Conservation (phyloP, 768 basidiomycete species). For the Agrocybe praecox region DNA sequence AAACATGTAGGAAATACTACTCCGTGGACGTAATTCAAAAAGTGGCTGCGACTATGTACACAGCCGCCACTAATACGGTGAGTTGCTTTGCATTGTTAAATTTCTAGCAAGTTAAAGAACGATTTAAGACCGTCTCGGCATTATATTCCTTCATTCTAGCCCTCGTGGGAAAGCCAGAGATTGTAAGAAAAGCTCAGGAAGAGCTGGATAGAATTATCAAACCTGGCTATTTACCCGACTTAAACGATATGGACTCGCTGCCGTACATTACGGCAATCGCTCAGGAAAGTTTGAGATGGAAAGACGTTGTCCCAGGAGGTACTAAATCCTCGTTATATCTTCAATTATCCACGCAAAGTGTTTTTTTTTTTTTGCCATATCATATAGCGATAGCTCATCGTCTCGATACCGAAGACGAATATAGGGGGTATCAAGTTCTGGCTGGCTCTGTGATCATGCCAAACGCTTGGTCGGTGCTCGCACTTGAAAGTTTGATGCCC, state of each 20-base stretch:
- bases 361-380: no score
- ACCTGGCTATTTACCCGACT: slow-evolving; percentile 30
- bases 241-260: slow-evolving; percentile 25
- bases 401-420: slow-evolving; percentile 26
- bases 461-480: slow-evolving; percentile 29
- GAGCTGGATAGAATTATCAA: slow-evolving; percentile 36
- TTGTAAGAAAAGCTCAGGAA: slow-evolving; percentile 31
- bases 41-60: no score
- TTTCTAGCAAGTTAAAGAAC: slow-evolving; percentile 6
- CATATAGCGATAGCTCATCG: slow-evolving; percentile 24
- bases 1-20: no score
- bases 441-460: slow-evolving; percentile 32
- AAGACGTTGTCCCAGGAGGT: slow-evolving; percentile 23
- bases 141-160: slow-evolving; percentile 30
- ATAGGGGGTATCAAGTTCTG: slow-evolving; percentile 31
- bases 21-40: no score
- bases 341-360: background rate
- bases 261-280: slow-evolving; percentile 34
- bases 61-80: background rate
- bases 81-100: background rate
- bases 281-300: slow-evolving; percentile 31
- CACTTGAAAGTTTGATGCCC: background rate
- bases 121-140: slow-evolving; percentile 23
- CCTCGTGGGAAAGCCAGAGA: slow-evolving; percentile 30
- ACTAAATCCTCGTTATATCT: background rate